Base-by-base conservation (phyloP, 164 flowering plant genomes). In the Magnolia kwangsiensis region DNA sequence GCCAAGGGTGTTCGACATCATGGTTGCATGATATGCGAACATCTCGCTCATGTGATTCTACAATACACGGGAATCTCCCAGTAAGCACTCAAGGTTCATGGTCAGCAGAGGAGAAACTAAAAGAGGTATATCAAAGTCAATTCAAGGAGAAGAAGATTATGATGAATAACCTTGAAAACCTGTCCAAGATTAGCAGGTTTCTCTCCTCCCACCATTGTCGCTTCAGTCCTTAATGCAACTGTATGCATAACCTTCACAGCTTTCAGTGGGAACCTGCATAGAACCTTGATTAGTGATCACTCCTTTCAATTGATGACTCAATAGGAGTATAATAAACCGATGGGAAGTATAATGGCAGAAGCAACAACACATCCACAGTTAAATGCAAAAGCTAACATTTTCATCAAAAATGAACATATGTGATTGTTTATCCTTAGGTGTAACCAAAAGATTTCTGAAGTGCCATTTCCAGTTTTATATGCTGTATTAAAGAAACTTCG, bases 41-140 rank as follows among this genome's bases (percentile, higher is more conserved):
- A 95, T 92, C 83, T 95, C 99, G 58, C 99, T 93, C 91, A 84
- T 95, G 74, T 95, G 98, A 81, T 93, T 95, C 99, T 95, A 80
- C 87, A 86, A 50, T 77, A 72, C 8, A 75, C 31, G 24, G 14
- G 16, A 73, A 72, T 55, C 45, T 51, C 6, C 74, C 50, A 13
- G 31, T 72, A 9, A 72, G 65, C 23, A 69, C 18, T 55, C 61
- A 55, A 55, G 61, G 16, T 11, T 55, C 61, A 55, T 24, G 23
- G 72, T 64, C 24, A 64, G 8, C 20, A 64, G 27, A 2, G 67
- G 19, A 64, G 9, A 64, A 64, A 69, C 58, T 21, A 45, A 16
- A 49, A 50, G 4, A 63, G 29, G 8, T 0, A 55, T 20, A 29
- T 59, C 1, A 4, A 73, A 50, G 2, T 14, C 24, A 51, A 69